Percentiles rank a stretch among this genome's conserved stretches.
These are phyloP conservation scores for Morella rubra DNA, from an alignment of 306 rosid species.

Conservation along the genomic window DNA sequence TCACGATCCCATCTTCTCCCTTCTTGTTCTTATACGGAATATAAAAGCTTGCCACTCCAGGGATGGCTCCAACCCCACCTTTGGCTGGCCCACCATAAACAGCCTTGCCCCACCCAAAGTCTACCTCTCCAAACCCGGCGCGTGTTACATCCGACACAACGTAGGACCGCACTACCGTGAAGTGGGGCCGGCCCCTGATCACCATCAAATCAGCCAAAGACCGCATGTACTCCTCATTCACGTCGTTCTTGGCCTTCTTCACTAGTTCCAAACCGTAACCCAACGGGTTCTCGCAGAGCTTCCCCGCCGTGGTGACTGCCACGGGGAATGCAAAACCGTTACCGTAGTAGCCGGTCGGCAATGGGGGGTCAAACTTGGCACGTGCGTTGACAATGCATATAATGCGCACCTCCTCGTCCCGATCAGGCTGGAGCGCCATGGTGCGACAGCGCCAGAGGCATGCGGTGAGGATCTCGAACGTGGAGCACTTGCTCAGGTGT, in stretches of 20 bases:
- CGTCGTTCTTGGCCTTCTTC: conserved; percentile 22
- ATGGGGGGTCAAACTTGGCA: neutral
- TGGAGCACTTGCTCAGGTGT: conserved; percentile 15
- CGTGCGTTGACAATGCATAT: conserved; percentile 16
- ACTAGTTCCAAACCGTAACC: conserved; percentile 33
- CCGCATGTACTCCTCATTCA: conserved; percentile 44
- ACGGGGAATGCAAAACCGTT: conserved; percentile 17
- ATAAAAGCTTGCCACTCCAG: conserved; percentile 46
- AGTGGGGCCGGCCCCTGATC: conserved; percentile 39
- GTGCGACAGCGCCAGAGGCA: conserved; percentile 35
- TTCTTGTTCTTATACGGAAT: conserved; percentile 26
- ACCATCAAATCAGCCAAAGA: conserved; percentile 59
- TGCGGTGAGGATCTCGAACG: conserved; percentile 34
- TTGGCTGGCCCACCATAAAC: conserved; percentile 54
- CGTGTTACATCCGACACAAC: conserved; percentile 53
- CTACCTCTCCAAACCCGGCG: conserved; percentile 47
- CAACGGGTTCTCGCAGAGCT: conserved; percentile 7
- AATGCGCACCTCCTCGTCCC: conserved; percentile 15
- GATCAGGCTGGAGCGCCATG: conserved; percentile 16
- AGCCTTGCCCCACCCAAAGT: conserved; percentile 66
- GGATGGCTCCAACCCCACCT: conserved; percentile 50
- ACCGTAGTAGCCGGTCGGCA: conserved; percentile 36
- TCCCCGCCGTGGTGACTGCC: neutral
- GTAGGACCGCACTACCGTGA: conserved; percentile 41
- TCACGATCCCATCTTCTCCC: conserved; percentile 50